Evolutionary conservation across 2,329 filamentous ascomycete species (phyloP), one percentile per base, ranked within the genome.

Genomic region (Grosmannia clavigera): DNA sequence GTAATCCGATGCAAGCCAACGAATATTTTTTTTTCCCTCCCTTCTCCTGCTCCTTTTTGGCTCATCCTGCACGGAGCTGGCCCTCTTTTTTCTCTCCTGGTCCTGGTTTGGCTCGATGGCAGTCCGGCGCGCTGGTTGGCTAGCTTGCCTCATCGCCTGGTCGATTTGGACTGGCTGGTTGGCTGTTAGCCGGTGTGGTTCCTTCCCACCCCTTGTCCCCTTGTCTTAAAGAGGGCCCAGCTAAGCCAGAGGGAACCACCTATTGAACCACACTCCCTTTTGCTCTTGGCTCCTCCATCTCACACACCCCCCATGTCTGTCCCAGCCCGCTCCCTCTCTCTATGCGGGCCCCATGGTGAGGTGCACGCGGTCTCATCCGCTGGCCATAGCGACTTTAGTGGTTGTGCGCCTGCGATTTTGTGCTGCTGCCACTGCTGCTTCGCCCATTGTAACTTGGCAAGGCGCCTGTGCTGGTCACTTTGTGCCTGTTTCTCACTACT

Each of bases 211-310:
- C 55, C 51, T 43, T 35, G 25, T 25, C 60, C 57, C 60, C 60
- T 67, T 73, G 73, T 75, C 73, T 76, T 75, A 75, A 76, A 67
- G 71, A 71, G 48, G n/a, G 27, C 53, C 72, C 71, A 69, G 69
- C 69, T 71, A 70, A 67, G 68, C 9, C 51, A 54, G 50, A 40
- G 38, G 38, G n/a, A 48, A 58, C 40, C 40, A 51, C 40, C 29
- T 31, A 33, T 46, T 58, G 52, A 33, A 61, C 58, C 48, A 59
- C 40, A 53, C 50, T 51, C 58, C 22, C 56, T 51, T 54, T 51
- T 22, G 22, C 22, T 22, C 22, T 22, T 22, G 22, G 22, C 22
- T 22, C 22, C 22, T 22, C 22, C 22, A 51, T 77, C 74, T 79
- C 64, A 63, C 64, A 61, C 64, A 46, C 57, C n/a, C 52, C 40